Evolutionary conservation across 108 stramenopile genomes (phyloP), one percentile per base, ranked within the genome.

Genomic region (Schizochytrium sp.): DNA sequence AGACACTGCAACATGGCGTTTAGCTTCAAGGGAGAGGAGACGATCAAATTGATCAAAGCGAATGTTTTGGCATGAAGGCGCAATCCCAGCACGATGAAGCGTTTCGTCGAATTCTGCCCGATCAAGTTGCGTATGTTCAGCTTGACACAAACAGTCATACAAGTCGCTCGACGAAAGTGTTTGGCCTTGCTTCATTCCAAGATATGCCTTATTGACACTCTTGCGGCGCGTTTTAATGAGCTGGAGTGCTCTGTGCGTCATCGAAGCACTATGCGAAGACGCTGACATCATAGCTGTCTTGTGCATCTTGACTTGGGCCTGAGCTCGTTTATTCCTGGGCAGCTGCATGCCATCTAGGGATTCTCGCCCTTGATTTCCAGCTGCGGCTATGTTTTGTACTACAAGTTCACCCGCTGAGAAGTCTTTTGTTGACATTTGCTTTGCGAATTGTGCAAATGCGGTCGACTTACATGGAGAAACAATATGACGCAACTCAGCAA

Each of bases 181-280:
- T n/a, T 60, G 59, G 59, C 59, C 59, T 60, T 60, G 59, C 59
- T 60, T 60, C 59, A 60, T 60, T 17, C 17, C 19, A 17, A 60
- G 59, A 60, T 60, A 60, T 60, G 59, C 59, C 17, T n/a, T 60
- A 60, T 60, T 60, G 59, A 60, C 59, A n/a, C 59, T 60, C 28
- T 60, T 60, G 0, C 59, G 59, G 19, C 59, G 17, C 59, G 59
- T 60, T 60, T 60, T 60, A n/a, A 60, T n/a, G 59, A 17, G 28
- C 59, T 17, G 19, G 28, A 60, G 17, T n/a, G 59, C 59, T 28
- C 28, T 28, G 28, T 28, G 28, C 28, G 28, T 28, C 28, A 28
- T 28, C 28, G 28, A 28, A 28, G 28, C 28, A 28, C 28, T 28
- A 28, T 28, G 28, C 28, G 28, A 28, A 28, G 28, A 28, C 28